Base-by-base conservation (phyloP, 2,329 filamentous ascomycete genomes). In the Cordyceps cateniannulata region DNA sequence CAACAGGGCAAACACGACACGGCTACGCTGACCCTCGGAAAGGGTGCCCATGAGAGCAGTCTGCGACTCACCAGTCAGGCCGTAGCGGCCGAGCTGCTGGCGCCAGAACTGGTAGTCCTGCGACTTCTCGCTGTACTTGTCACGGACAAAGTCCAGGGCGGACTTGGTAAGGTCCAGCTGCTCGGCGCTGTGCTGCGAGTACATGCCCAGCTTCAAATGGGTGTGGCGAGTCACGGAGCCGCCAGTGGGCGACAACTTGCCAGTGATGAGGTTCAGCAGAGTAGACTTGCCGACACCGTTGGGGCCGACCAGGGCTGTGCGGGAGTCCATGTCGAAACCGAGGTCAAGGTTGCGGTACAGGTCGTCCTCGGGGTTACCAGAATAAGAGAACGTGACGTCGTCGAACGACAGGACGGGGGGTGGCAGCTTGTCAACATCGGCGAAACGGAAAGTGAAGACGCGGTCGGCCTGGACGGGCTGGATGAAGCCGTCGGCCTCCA, bases 31-130 rank as follows among this genome's bases (percentile, higher is more conserved):
- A 59, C 95, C 95, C 74, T 99, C 95, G 64, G 95, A 98, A 67
- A 99, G 82, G 18, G 95, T 99, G 65, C 95, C 96, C 88, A 99
- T 99, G 73, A 98, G 84, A 52, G 95, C 91, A 53, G 95, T 99
- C 82, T 99, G 96, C 35, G 91, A 81, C 65, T 98, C 92, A 75
- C 96, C 96, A 62, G 86, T 89, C 66, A 99, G 85, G 74, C 96
- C 96, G 76, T 99, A 99, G 66, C 88, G 85, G 70, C 95, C 95
- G 42, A 99, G 90, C 80, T 96, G 92, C 79, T 97, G 93, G 73
- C 95, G 87, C 95, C 95, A 99, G 86, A 95, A 99, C 80, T 99
- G 95, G 82, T 96, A 96, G 75, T 99, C 95, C 75, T 99, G 95
- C 59, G 87, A 92, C 79, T 93, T 91, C 66, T 87, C 81, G 48